Base-by-base conservation (phyloP, 2,329 filamentous ascomycete genomes). In the Calcarisporium arbuscula region DNA sequence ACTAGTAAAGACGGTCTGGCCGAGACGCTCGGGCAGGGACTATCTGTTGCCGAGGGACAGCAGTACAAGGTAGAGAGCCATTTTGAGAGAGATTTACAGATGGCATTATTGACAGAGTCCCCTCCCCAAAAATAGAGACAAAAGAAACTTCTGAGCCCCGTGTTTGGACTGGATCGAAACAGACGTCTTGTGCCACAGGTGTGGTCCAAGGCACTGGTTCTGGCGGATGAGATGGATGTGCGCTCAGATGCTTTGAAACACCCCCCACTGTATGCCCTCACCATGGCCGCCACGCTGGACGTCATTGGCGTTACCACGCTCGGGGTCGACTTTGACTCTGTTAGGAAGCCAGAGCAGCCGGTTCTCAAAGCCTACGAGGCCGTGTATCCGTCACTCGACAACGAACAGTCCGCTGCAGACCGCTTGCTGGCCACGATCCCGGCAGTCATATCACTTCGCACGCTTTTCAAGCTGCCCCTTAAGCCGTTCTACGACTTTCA, bases 321-420 rank as follows among this genome's bases (percentile, higher is more conserved):
- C 2, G 32, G 32, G n/a, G 32, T 34, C 18, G 32, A 34, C 8
- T 34, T 34, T 15, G 32, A 34, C 25, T 34, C 32, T 5, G 32
- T 34, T 15, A 27, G 22, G 12, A 18, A 18, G 18, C 32, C 32
- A 8, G 17, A 34, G 12, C 32, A 34, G 4, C 32, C 32, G 14
- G 28, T 34, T 8, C 20, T 34, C 14, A 12, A 34, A 20, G 32
- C 32, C 10, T 34, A 34, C 20, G 19, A 34, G 18, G 22, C 22
- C 9, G 32, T 34, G 15, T 34, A 28, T n/a, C 32, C 32, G 21
- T 27, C 23, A 9, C 16, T 34, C 19, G 32, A 34, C 19, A 28
- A 34, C 3, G 23, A 34, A 20, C 21, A 6, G 8, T 6, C 21
- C 6, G 12, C 18, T 5, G 18, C 21, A 4, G 28, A 34, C 8